Conservation (phyloP, 768 basidiomycete species). For the Termitomyces eurrhizus region DNA sequence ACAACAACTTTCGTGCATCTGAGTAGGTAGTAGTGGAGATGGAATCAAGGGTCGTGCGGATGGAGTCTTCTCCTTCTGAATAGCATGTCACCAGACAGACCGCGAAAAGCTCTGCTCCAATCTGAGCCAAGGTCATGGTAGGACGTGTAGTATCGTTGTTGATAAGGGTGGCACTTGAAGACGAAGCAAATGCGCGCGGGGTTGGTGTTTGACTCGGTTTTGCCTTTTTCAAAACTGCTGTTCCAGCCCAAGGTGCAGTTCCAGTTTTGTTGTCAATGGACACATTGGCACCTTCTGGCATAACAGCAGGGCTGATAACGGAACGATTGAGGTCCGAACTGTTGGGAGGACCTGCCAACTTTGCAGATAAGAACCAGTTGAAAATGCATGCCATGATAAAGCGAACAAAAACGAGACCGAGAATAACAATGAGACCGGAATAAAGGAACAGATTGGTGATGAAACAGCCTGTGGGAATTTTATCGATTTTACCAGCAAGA, state of each 20-base stretch:
- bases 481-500: conserved; percentile 93
- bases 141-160: conserved; percentile 49
- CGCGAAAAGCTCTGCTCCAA: conserved; percentile 92
- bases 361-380: conserved; percentile 91
- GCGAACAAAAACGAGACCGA: conserved; percentile 84
- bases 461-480: conserved; percentile 94
- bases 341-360: conserved; percentile 74
- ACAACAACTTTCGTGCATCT: conserved; percentile 87
- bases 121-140: conserved; percentile 81
- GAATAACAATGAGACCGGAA: conserved; percentile 84
- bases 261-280: conserved; percentile 89
- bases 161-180: conserved; percentile 55
- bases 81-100: conserved; percentile 98
- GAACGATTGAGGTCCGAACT: conserved; percentile 69
- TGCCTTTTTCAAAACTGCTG: conserved; percentile 45
- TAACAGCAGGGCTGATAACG: conserved; percentile 90
- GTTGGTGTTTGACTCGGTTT: conserved; percentile 42
- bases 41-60: conserved; percentile 89
- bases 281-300: conserved; percentile 95
- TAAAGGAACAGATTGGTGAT: conserved; percentile 88
- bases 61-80: conserved; percentile 91
- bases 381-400: conserved; percentile 97
- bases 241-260: conserved; percentile 90
- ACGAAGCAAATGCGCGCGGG: conserved; percentile 45
- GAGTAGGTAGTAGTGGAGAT: conserved; percentile 90